These are phyloP conservation scores for Mycena maculata DNA, from an alignment of 768 basidiomycete species.

Conservation along the genomic window DNA sequence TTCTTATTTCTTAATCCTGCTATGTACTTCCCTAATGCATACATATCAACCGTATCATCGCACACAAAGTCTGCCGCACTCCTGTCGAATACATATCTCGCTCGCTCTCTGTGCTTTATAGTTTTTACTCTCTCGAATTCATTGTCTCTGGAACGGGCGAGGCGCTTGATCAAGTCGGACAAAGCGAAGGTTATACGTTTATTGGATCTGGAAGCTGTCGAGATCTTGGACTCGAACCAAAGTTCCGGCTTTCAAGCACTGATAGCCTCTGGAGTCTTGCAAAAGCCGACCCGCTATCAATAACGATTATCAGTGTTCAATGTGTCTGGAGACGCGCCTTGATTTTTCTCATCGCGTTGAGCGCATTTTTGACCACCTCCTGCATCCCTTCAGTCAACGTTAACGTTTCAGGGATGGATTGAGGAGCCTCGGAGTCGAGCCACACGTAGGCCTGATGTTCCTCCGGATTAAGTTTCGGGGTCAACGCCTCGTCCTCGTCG, in stretches of 20 bases:
- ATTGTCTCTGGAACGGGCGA: slow-evolving; percentile 3
- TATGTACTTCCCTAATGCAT: slow-evolving; percentile 32
- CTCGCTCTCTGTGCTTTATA: slow-evolving; percentile 21
- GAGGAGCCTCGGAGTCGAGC: background rate
- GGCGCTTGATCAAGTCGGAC: background rate
- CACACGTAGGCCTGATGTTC: slow-evolving; percentile 12
- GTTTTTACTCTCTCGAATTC: slow-evolving; percentile 15
- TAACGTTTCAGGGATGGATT: background rate
- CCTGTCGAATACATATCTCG: slow-evolving; percentile 18
- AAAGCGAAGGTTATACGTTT: background rate
- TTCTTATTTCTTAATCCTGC: slow-evolving; percentile 29
- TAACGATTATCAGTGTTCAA: no score
- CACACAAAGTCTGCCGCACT: slow-evolving; percentile 9
- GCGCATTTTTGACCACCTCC: background rate
- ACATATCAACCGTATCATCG: slow-evolving; percentile 17
- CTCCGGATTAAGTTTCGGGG: background rate
- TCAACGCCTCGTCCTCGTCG: background rate
- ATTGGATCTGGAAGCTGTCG: no score
- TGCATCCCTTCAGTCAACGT: background rate
- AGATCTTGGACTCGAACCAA: no score
- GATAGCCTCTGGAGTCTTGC: no score
- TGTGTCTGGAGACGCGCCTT: no score
- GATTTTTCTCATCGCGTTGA: background rate
- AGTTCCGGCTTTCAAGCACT: no score
- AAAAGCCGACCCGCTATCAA: no score